Evolutionary conservation across 208 protist genomes (phyloP).

Genomic region (Leishmania braziliensis): DNA sequence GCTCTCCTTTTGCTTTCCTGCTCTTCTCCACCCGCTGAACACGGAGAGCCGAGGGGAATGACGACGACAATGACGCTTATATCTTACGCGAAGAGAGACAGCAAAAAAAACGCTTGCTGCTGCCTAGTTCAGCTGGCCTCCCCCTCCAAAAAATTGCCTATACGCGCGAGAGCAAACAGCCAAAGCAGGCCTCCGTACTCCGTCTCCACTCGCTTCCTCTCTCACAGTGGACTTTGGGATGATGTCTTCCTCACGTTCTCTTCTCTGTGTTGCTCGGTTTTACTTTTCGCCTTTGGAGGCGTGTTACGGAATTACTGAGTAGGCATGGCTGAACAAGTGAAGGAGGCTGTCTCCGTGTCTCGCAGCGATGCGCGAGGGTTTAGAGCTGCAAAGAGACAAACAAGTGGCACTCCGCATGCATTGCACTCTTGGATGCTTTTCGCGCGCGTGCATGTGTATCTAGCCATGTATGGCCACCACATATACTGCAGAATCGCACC

Average conservation of each 20-base stretch:
- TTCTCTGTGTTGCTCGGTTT: background rate
- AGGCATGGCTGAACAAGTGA: background rate
- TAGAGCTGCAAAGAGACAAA: background rate
- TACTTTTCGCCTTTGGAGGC: background rate
- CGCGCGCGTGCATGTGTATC: background rate
- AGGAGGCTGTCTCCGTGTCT: background rate
- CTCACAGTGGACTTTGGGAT: background rate
- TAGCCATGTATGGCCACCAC: background rate
- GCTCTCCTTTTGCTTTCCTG: slow-evolving; percentile 9
- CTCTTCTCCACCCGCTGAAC: background rate
- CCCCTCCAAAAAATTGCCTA: background rate
- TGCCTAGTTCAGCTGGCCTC: background rate
- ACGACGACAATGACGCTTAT: background rate
- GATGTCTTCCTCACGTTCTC: background rate
- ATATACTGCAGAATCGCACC: background rate
- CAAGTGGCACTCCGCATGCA: background rate
- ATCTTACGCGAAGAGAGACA: background rate
- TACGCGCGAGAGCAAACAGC: background rate
- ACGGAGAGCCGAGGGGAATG: background rate
- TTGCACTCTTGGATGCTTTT: background rate
- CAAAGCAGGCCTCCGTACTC: background rate
- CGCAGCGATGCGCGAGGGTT: background rate
- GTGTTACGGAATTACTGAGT: background rate
- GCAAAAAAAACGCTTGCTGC: background rate
- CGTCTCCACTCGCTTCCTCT: background rate